These are phyloP conservation scores for Solanum phureja DNA, from an alignment of 257 asterid species.

Conservation along the genomic window DNA sequence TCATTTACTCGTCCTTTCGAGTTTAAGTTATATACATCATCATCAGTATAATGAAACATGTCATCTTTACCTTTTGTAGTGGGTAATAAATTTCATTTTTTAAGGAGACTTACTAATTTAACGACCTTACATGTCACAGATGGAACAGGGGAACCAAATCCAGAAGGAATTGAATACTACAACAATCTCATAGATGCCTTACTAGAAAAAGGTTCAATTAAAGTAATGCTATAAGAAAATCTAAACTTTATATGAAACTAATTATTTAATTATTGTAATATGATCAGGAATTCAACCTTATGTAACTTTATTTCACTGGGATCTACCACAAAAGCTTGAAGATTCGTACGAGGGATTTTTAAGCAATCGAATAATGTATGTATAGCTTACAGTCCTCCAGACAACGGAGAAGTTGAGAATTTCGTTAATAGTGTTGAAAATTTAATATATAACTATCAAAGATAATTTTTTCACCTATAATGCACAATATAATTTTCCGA, in stretches of 20 bases:
- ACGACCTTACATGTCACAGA: slow-evolving; percentile 19
- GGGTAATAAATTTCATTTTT: too few relatives aligned
- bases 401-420: background rate
- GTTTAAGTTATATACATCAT: background rate
- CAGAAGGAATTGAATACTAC: slow-evolving; percentile 65
- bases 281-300: slow-evolving; percentile 60
- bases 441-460: background rate
- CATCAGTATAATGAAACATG: background rate
- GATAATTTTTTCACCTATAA: background rate
- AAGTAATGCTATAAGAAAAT: background rate
- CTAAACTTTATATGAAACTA: background rate
- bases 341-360: slow-evolving; percentile 62
- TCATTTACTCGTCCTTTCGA: background rate
- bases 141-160: slow-evolving; percentile 76
- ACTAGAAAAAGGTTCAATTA: slow-evolving; percentile 43
- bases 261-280: background rate
- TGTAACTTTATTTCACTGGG: slow-evolving; percentile 85
- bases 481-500: background rate
- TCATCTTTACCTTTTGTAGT: background rate
- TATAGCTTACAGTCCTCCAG: background rate
- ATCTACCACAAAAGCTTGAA: slow-evolving; percentile 68
- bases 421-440: background rate
- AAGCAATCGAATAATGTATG: slow-evolving; percentile 51
- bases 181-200: slow-evolving; percentile 64
- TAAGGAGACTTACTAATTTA: background rate